Conservation (phyloP, 768 basidiomycete species). For the Suillus americanus region DNA sequence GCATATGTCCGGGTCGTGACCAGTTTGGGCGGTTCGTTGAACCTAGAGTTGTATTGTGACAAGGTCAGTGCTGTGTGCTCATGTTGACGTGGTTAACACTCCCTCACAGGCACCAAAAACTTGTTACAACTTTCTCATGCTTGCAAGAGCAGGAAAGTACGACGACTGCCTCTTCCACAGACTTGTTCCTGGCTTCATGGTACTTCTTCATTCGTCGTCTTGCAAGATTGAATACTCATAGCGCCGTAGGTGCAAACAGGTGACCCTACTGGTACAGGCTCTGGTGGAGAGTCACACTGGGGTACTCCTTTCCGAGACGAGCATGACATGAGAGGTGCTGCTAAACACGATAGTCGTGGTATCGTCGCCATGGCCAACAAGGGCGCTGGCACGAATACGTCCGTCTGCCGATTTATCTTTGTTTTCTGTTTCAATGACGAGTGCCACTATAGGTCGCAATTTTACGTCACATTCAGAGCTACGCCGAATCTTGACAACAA, state of each 20-base stretch:
- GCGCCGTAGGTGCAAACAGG: slow-evolving; percentile 86
- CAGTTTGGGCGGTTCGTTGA: slow-evolving; percentile 85
- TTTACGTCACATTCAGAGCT: slow-evolving; percentile 86
- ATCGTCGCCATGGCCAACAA: slow-evolving; percentile 94
- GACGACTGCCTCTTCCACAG: slow-evolving; percentile 90
- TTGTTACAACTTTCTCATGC: slow-evolving; percentile 96
- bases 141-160: slow-evolving; percentile 89
- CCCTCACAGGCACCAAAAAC: slow-evolving; percentile 85
- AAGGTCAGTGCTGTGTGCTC: slow-evolving; percentile 49
- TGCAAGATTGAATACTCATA: slow-evolving; percentile 9
- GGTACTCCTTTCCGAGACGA: slow-evolving; percentile 96
- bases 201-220: slow-evolving; percentile 25
- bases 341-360: slow-evolving; percentile 83
- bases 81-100: not conserved
- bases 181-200: slow-evolving; percentile 95
- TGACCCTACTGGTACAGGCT: slow-evolving; percentile 94
- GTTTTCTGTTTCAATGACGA: not conserved
- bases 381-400: slow-evolving; percentile 89
- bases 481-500: slow-evolving; percentile 88
- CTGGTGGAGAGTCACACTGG: slow-evolving; percentile 93
- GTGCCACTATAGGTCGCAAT: slow-evolving; percentile 67
- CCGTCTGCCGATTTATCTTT: slow-evolving; percentile 16
- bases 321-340: slow-evolving; percentile 83
- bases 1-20: slow-evolving; percentile 97
- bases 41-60: slow-evolving; percentile 85